phyloP scores from a whole-genome alignment of 352 stramenopile species.

The Globisporangium recalcitrans region DNA sequence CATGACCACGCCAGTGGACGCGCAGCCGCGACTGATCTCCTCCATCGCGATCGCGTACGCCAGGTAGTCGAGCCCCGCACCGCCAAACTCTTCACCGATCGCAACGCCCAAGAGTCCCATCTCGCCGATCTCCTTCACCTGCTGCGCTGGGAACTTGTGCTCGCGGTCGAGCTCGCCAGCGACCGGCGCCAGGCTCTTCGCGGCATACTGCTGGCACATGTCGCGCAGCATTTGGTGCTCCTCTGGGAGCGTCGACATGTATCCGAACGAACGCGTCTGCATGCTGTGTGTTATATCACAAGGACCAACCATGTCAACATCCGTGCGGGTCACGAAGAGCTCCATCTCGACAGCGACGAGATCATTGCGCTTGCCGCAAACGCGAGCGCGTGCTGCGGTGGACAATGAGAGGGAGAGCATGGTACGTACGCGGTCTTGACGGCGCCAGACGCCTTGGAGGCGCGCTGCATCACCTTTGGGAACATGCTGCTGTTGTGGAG shows the following conservation, averaged over 20 bases:
- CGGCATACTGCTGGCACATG: conserved; percentile 94
- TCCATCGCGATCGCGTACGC: conserved; percentile 98
- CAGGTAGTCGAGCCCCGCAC: conserved; percentile 93
- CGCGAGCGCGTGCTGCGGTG: neutral
- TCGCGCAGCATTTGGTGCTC: conserved; percentile 96
- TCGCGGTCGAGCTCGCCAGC: conserved; percentile 88
- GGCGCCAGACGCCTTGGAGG: conserved; percentile 8
- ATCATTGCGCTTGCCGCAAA: neutral
- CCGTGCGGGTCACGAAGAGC: neutral
- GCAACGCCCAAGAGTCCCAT: conserved; percentile 96
- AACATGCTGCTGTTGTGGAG: conserved; percentile 6
- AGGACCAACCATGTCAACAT: neutral
- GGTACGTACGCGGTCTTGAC: conserved; percentile 15
- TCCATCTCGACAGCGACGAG: neutral
- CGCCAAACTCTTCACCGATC: conserved; percentile 84
- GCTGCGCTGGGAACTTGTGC: conserved; percentile 78
- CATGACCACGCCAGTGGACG: conserved; percentile 95
- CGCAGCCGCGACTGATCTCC: conserved; percentile 95
- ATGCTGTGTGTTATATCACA: neutral
- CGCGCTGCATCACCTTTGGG: conserved; percentile 16
- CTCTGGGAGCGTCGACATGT: conserved; percentile 79
- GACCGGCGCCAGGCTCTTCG: conserved; percentile 91
- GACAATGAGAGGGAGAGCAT: neutral
- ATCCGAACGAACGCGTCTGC: conserved; percentile 47
- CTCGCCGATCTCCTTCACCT: conserved; percentile 86